A percentile compares a stretch with the other conserved stretches of the same genome.
phyloP scores from a whole-genome alignment of 306 rosid species.

The Citrullus amarus region DNA sequence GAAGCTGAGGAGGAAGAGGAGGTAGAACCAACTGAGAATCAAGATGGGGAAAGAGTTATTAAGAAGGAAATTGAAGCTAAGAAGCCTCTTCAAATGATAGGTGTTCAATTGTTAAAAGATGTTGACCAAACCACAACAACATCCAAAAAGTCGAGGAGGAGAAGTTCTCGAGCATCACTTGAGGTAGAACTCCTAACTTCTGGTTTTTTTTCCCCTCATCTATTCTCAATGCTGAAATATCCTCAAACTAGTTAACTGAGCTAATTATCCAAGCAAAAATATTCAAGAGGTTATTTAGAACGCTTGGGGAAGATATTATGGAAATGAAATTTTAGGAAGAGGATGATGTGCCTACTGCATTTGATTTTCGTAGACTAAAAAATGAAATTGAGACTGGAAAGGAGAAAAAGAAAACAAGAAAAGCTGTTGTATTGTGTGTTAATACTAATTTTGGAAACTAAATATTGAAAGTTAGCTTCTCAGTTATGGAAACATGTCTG shows the following conservation, averaged over 20 bases:
- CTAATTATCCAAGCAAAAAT: not conserved
- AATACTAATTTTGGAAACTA: not conserved
- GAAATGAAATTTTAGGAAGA: not conserved
- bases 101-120: conserved; percentile 85
- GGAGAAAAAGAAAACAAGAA: not conserved
- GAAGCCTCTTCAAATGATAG: conserved; percentile 94
- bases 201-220: too few relatives aligned
- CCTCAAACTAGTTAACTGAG: not conserved
- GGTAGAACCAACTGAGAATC: conserved; percentile 58
- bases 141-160: conserved; percentile 57
- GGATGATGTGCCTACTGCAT: not conserved
- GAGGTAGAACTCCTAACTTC: conserved; percentile 34
- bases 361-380: not conserved
- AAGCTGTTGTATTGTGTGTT: not conserved
- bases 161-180: conserved; percentile 24
- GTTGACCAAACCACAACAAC: conserved; percentile 38
- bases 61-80: conserved; percentile 76
- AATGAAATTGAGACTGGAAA: not conserved
- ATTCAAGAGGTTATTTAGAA: not conserved
- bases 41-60: conserved; percentile 65
- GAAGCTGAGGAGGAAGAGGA: conserved; percentile 61
- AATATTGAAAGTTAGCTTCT: not conserved
- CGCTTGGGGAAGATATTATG: not conserved
- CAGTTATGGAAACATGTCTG: not conserved
- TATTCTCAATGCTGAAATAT: not conserved